Conservation (phyloP, 1,284 basidiomycete genomes). For the Leccinum ponderosum region DNA sequence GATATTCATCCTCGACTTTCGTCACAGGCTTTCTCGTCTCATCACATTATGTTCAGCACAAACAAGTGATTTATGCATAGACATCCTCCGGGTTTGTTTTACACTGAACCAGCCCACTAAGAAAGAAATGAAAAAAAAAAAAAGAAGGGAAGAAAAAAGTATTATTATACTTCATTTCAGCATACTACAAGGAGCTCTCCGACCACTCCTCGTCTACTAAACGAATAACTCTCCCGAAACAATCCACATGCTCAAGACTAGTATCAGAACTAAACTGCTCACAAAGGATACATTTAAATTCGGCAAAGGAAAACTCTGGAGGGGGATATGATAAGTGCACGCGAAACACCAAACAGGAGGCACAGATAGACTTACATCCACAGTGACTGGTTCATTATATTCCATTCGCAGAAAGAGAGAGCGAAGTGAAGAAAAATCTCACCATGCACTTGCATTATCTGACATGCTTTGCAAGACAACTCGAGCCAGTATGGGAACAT, state of each 20-base stretch:
- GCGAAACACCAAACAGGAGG: background rate
- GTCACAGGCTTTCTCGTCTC: too few species aligned
- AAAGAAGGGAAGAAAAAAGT: too few species aligned
- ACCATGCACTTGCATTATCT: background rate
- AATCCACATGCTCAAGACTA: background rate
- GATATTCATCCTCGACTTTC: too few species aligned
- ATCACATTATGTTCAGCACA: too few species aligned
- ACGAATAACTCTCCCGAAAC: background rate
- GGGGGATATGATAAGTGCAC: background rate
- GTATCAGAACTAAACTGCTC: background rate
- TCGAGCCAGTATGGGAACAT: background rate
- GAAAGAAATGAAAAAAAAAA: too few species aligned
- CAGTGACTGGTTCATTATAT: background rate
- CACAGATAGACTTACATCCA: background rate
- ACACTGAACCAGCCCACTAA: too few species aligned
- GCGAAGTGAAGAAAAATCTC: background rate
- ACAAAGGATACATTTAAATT: too few species aligned
- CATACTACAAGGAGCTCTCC: background rate
- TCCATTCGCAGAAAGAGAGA: background rate
- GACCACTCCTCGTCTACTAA: background rate
- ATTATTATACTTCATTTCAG: too few species aligned
- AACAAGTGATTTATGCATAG: too few species aligned
- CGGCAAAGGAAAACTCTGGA: background rate
- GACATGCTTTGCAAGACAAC: background rate
- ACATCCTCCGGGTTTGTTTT: too few species aligned